phyloP scores from a whole-genome alignment of 805 yeast species.

The Candida jianshihensis region DNA sequence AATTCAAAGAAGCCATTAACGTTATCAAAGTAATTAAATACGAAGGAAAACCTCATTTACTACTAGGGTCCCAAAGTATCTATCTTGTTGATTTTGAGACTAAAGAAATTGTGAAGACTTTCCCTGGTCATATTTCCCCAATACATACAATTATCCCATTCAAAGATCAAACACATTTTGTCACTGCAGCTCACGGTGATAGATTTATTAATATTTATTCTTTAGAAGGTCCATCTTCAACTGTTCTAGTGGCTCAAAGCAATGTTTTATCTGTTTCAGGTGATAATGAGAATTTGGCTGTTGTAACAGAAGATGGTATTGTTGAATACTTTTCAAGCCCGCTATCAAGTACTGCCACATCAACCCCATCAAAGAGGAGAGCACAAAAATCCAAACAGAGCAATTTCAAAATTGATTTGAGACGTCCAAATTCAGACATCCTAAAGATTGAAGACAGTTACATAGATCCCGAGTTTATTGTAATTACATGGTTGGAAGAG shows the following conservation, averaged over 20 bases:
- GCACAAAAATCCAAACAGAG: constrained; percentile 47
- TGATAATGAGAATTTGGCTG: constrained; percentile 36
- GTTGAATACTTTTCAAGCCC: constrained; percentile 69
- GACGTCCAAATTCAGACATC: constrained; percentile 33
- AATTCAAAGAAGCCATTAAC: constrained; percentile 25
- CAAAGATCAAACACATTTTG: constrained; percentile 33
- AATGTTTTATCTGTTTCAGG: constrained; percentile 43
- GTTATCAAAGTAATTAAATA: constrained; percentile 26
- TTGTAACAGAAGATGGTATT: constrained; percentile 67
- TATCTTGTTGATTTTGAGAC: constrained; percentile 40
- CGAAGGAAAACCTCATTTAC: constrained; percentile 32
- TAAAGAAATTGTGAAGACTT: constrained; percentile 38
- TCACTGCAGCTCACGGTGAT: constrained; percentile 73
- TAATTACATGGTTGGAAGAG: constrained; percentile 56
- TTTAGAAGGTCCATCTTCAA: constrained; percentile 29
- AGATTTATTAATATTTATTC: constrained; percentile 73
- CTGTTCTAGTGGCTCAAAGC: constrained; percentile 67
- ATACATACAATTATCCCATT: constrained; percentile 42
- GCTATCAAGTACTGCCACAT: constrained; percentile 18
- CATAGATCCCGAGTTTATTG: constrained; percentile 30
- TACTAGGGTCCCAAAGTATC: constrained; percentile 64
- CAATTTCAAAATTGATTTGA: constrained; percentile 36
- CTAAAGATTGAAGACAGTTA: constrained; percentile 26
- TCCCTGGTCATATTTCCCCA: constrained; percentile 75
- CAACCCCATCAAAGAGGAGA: constrained; percentile 35